phyloP scores from a whole-genome alignment of 2,329 filamentous ascomycete species.

The Phyllosticta capitalensis region DNA sequence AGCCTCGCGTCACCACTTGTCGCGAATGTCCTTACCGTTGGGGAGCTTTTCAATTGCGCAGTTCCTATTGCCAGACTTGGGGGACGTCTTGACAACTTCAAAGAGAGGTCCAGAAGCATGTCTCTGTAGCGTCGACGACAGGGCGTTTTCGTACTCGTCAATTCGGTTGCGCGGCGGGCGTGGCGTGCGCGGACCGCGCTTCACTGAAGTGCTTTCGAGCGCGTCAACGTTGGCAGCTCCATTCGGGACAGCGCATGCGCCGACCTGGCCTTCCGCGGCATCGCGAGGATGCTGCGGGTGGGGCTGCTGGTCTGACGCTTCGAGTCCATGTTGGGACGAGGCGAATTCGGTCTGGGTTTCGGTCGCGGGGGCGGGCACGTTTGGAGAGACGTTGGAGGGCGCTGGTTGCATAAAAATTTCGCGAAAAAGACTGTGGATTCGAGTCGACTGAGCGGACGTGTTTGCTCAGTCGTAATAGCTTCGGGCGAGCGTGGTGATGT shows the following conservation, averaged over 20 bases:
- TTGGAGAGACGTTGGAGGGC: slow-evolving; percentile 41
- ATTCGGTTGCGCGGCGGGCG: slow-evolving; percentile 41
- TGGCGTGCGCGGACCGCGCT: slow-evolving; percentile 19
- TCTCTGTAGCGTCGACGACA: slow-evolving; percentile 29
- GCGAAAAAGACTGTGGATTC: slow-evolving; percentile 10
- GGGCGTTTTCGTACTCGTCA: slow-evolving; percentile 45
- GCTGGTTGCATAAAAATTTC: slow-evolving; percentile 57
- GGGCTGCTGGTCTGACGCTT: slow-evolving; percentile 36
- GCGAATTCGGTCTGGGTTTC: slow-evolving; percentile 24
- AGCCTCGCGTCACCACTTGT: neutral
- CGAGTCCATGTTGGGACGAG: slow-evolving; percentile 51
- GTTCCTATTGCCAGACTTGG: slow-evolving; percentile 35
- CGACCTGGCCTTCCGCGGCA: slow-evolving; percentile 12
- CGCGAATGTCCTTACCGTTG: slow-evolving; percentile 54
- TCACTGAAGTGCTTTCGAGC: slow-evolving; percentile 22
- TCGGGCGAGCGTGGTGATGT: neutral
- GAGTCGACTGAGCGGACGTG: slow-evolving; percentile 8
- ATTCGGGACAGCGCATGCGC: slow-evolving; percentile 15
- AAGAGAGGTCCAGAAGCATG: slow-evolving; percentile 39
- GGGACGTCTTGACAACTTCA: slow-evolving; percentile 41
- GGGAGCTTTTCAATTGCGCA: slow-evolving; percentile 55
- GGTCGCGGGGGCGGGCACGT: slow-evolving; percentile 32
- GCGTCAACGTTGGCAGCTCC: slow-evolving; percentile 11
- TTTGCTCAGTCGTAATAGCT: neutral
- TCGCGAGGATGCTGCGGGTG: slow-evolving; percentile 27